Evolutionary conservation across 768 basidiomycete genomes (phyloP).

Genomic region (Kwoniella dejecticola): DNA sequence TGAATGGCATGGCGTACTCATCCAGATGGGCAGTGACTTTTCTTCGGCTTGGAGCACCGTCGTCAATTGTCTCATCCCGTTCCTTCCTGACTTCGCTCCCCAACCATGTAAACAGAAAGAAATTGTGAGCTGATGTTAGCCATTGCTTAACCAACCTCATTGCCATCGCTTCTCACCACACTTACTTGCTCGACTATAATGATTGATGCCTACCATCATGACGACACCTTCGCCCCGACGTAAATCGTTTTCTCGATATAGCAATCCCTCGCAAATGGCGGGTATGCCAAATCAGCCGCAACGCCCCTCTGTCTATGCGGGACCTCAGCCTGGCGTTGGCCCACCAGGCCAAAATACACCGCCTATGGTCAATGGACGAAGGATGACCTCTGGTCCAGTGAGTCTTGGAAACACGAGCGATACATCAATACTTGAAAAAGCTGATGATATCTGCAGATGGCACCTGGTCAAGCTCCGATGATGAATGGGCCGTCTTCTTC

Average conservation of each 20-base stretch:
- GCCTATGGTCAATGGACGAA: constrained; percentile 34
- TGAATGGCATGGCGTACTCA: no score
- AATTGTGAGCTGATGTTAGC: background rate
- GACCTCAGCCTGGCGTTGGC: background rate
- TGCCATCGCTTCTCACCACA: no score
- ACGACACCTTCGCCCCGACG: constrained; percentile 16
- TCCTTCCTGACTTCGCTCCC: background rate
- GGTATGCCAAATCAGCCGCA: constrained; percentile 20
- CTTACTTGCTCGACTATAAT: background rate
- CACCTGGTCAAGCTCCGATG: constrained; percentile 6
- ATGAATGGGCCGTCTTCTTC: constrained; percentile 10
- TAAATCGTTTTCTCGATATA: constrained; percentile 18
- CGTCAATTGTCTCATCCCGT: constrained; percentile 8
- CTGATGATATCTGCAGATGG: background rate
- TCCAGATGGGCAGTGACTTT: background rate
- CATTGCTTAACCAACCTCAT: no score
- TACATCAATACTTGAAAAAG: no score
- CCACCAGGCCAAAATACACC: constrained; percentile 23
- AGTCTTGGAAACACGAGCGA: background rate
- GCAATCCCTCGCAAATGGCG: constrained; percentile 15
- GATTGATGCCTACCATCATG: background rate
- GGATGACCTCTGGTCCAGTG: constrained; percentile 44
- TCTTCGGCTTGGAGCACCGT: background rate
- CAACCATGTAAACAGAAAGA: constrained; percentile 1
- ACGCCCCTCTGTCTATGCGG: constrained; percentile 10